These are phyloP conservation scores for Onygenales sp. DNA, from an alignment of 2,329 filamentous ascomycete genomes.

Conservation along the genomic window DNA sequence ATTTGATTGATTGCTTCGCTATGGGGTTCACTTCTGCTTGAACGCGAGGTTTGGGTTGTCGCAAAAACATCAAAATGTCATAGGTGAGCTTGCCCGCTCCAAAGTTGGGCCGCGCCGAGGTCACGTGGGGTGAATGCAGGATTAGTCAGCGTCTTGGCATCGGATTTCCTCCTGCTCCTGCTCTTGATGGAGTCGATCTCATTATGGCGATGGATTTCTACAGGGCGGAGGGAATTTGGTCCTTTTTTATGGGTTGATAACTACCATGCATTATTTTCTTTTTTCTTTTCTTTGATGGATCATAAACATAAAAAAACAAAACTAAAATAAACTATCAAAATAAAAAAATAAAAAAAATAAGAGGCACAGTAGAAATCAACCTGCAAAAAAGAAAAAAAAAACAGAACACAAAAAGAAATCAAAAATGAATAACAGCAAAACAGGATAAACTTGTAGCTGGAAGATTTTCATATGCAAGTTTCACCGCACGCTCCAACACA, in stretches of 20 bases:
- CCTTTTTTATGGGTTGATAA: not conserved
- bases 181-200: too few relatives aligned
- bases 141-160: not conserved
- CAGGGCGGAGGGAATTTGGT: not conserved
- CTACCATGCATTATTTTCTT: not conserved
- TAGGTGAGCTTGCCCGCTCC: not conserved
- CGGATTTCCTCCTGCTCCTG: too few relatives aligned
- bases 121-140: not conserved
- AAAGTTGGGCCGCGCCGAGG: too few relatives aligned
- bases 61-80: not conserved
- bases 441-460: not conserved
- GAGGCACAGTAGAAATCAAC: not conserved
- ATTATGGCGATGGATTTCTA: too few relatives aligned
- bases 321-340: not conserved
- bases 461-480: not conserved
- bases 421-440: not conserved
- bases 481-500: not conserved
- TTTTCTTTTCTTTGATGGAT: not conserved
- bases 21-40: not conserved
- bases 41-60: not conserved
- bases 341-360: not conserved
- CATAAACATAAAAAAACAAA: not conserved
- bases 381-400: slow-evolving; percentile 1
- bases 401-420: not conserved
- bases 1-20: not conserved